phyloP scores from a whole-genome alignment of 2,329 filamentous ascomycete genomes.

The Ceratocystis lukuohia region DNA sequence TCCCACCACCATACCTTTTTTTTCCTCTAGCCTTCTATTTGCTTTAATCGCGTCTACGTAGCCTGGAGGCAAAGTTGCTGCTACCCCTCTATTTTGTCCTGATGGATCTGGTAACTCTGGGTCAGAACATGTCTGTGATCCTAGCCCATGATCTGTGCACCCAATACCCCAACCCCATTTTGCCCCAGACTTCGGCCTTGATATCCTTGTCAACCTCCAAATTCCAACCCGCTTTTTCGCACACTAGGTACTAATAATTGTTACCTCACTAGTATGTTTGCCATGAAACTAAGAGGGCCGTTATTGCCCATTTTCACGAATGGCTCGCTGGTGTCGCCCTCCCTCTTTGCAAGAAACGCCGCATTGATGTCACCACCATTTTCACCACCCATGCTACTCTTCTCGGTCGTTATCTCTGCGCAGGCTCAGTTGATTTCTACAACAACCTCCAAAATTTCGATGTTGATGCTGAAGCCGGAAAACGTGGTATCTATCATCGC shows the following conservation, averaged over 20 bases:
- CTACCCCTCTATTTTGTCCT: slow-evolving; percentile 6
- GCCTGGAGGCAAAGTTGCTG: background rate
- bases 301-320: slow-evolving; percentile 97
- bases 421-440: slow-evolving; percentile 96
- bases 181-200: slow-evolving; percentile 8
- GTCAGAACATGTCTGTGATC: slow-evolving; percentile 14
- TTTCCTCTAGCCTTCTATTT: background rate
- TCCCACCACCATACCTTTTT: background rate
- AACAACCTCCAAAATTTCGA: slow-evolving; percentile 97
- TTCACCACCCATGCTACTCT: slow-evolving; percentile 93
- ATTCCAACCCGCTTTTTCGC: background rate
- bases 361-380: slow-evolving; percentile 93
- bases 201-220: slow-evolving; percentile 18
- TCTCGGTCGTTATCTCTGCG: slow-evolving; percentile 88
- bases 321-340: slow-evolving; percentile 93
- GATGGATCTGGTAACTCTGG: background rate
- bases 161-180: slow-evolving; percentile 12
- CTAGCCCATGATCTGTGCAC: slow-evolving; percentile 13
- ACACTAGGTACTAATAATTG: background rate
- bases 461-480: slow-evolving; percentile 89
- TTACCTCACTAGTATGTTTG: slow-evolving; percentile 58
- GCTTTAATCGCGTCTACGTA: background rate
- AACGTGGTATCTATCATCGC: slow-evolving; percentile 94
- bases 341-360: slow-evolving; percentile 80
- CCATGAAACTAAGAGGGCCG: slow-evolving; percentile 80